Base-by-base conservation (phyloP, 768 basidiomycete genomes). In the Trametes elegans region DNA sequence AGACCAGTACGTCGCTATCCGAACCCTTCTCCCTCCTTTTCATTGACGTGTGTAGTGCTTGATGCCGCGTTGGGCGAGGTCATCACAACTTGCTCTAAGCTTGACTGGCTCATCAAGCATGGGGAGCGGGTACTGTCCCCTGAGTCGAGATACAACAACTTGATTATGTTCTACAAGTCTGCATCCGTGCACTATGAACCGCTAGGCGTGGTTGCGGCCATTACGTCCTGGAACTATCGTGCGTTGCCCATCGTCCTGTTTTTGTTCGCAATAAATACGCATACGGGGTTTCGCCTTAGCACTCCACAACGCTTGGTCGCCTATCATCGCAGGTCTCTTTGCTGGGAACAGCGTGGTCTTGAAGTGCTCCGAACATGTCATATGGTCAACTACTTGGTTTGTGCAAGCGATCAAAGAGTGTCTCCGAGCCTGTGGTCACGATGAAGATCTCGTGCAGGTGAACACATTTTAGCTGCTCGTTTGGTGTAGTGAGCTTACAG, bases 191-290 rank as follows among this genome's bases (percentile, higher is more conserved):
- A 90, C 63, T 96, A 91, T 65, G 92, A 97, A 60, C 96, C 96
- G 18, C 79, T 93, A 19, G 97, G 97, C 23, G 90, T 96, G 0
- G 90, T 97, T 13, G 86, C 90, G 40, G 97, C 85, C 3, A 87
- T 96, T 54, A 93, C 98, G 4, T 95, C 93, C 0, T 98, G 94
- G 92, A 94, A 93, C 63, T 94, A 94, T 68, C 91, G 92, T 93
- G 65, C 44, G 80, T 62, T 9, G n/a, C n/a, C n/a, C 23, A 28
- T 70, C 38, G n/a, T 27, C 9, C 18, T 19, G 28, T 13, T 11
- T 8, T 4, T 14, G 24, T 4, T 10, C 11, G 14, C 27, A 68
- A 38, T 23, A 24, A 52, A 42, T 48, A 28, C 34, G 26, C 8
- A 19, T 14, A 23, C n/a, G 18, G 42, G 49, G 28, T n/a, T 45